Percentiles rank a stretch among this genome's conserved stretches.
These are phyloP conservation scores for Kalmusia sp. DNA, from an alignment of 2,329 filamentous ascomycete genomes.

Conservation along the genomic window DNA sequence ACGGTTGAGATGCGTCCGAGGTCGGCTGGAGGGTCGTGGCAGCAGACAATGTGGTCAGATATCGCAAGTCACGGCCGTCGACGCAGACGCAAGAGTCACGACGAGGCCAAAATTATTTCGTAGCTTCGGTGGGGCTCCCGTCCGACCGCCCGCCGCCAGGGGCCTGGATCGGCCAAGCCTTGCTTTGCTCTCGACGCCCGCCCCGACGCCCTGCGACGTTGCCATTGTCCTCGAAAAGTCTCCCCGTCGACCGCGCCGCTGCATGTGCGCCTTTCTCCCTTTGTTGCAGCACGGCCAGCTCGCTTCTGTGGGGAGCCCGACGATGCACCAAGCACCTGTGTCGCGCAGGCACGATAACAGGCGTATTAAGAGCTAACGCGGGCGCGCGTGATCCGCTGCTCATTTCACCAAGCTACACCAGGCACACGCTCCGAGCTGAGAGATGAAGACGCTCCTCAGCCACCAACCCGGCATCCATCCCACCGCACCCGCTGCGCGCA, in stretches of 20 bases:
- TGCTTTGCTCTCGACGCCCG: too few species aligned
- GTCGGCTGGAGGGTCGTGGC: not conserved
- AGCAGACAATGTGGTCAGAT: too few species aligned
- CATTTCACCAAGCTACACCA: not conserved
- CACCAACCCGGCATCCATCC: not conserved
- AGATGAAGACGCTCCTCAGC: conserved; percentile 5
- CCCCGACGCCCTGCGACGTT: too few species aligned
- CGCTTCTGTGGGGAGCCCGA: not conserved
- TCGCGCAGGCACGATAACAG: not conserved
- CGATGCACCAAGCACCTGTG: not conserved
- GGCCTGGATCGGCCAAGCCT: too few species aligned
- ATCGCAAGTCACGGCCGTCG: too few species aligned
- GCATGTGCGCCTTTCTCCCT: too few species aligned
- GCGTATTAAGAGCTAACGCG: conserved; percentile 4
- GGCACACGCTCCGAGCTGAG: not conserved
- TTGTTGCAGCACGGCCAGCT: not conserved
- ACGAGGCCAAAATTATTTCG: conserved; percentile 15
- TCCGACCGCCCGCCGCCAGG: conserved; percentile 9
- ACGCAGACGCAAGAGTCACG: not conserved
- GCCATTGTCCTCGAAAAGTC: too few species aligned
- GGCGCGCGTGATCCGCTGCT: not conserved
- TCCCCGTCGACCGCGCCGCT: too few species aligned
- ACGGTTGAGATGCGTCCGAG: not conserved
- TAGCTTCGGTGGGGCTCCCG: conserved; percentile 6
- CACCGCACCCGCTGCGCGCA: not conserved